phyloP scores from a whole-genome alignment of 2,329 filamentous ascomycete genomes.

The Xylaria sp. region DNA sequence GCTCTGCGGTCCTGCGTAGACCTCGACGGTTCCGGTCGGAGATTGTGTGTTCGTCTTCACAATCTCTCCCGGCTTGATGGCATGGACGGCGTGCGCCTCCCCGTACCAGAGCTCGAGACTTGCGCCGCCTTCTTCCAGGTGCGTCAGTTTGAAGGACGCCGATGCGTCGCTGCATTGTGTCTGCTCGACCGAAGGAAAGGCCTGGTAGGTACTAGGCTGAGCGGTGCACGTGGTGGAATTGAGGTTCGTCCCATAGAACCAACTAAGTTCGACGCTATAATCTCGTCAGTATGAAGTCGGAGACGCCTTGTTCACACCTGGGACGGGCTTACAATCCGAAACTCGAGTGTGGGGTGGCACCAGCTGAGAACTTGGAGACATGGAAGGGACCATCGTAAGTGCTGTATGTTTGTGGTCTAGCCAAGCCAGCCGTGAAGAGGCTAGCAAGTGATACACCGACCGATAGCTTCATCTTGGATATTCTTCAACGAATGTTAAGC shows the following conservation, averaged over 20 bases:
- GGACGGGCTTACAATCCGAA: conserved; percentile 22
- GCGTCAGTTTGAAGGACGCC: conserved; percentile 24
- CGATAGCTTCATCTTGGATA: conserved; percentile 17
- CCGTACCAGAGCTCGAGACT: conserved; percentile 21
- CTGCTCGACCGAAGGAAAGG: conserved; percentile 20
- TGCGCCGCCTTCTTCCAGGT: conserved; percentile 17
- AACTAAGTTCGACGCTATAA: conserved; percentile 17
- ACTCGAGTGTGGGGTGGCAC: conserved; percentile 26
- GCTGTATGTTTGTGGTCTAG: conserved; percentile 4
- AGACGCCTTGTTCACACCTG: neutral
- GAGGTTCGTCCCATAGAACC: conserved; percentile 6
- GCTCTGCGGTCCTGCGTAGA: conserved; percentile 22
- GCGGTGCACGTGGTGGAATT: conserved; percentile 14
- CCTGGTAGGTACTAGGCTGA: conserved; percentile 15
- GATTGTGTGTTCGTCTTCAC: conserved; percentile 22
- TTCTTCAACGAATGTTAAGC: conserved; percentile 1
- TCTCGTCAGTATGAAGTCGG: conserved; percentile 4
- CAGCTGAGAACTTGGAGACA: conserved; percentile 22
- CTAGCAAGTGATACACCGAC: conserved; percentile 11
- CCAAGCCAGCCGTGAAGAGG: conserved; percentile 10
- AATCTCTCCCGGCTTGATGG: conserved; percentile 20
- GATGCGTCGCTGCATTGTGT: conserved; percentile 20
- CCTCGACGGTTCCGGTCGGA: conserved; percentile 24
- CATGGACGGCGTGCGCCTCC: conserved; percentile 13
- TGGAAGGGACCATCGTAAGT: conserved; percentile 7